Evolutionary conservation across 345 rosid genomes (phyloP), one percentile per base, ranked within the genome.

Genomic region (Microcos paniculata): DNA sequence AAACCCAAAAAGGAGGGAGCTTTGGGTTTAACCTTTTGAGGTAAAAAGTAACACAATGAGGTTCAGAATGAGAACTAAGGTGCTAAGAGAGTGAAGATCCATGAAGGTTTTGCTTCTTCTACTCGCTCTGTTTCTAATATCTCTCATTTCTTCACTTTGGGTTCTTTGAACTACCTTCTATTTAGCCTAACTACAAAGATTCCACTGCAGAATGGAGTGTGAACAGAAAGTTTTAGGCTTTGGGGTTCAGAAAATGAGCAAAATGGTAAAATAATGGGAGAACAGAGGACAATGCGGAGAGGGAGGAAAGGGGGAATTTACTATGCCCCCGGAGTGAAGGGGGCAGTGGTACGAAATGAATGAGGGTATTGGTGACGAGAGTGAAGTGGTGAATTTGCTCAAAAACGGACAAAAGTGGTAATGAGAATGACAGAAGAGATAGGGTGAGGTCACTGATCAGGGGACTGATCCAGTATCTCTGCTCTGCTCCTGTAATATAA

Each of bases 31-130:
- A 85, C 89, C 89, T 73, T 55, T 69, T 53, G 81, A 79, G 46
- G 78, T 71, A 6, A 82, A 23, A 38, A 80, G 73, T 2, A 87
- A 79, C 63, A 83, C 61, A 18, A 76, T 31, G 85, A 84, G 74
- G 73, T 31, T 46, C 11, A 88, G 53, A 38, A 77, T 24, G 73
- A 74, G 73, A 61, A 74, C 26, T 9, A 19, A 40, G 26, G 75
- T 71, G 65, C 30, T 9, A 42, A 63, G 12, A 55, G 33, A 67
- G 59, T 74, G 70, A 72, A 76, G 77, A 71, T 77, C 85, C 91
- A 85, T 84, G 48, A 11, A 42, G 46, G 46, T 19, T 75, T 38
- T 24, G 56, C 56, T 28, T 21, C 63, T 48, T 73, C 24, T 65
- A 42, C 1, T 45, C 24, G 12, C 16, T 19, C 56, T 26, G 35